Percentiles rank a stretch among this genome's conserved stretches.
Conservation (phyloP, 108 stramenopile species). For the Discostella pseudostelligera region DNA sequence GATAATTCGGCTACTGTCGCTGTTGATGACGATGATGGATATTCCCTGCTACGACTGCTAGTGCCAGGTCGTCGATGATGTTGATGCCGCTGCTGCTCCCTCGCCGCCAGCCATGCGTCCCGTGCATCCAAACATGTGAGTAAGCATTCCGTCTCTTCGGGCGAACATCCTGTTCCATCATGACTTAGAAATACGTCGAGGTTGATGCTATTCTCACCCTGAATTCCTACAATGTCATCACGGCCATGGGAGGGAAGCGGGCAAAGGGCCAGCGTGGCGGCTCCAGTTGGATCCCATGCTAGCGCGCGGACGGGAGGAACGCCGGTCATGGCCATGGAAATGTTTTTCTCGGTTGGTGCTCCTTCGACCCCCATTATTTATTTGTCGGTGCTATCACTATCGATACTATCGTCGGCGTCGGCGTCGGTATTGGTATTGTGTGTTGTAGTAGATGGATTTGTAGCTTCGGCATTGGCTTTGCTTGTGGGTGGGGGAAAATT, state of each 20-base stretch:
- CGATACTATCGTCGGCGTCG: no score
- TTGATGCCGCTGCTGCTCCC: neutral
- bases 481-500: no score
- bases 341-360: neutral
- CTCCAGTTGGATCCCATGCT: conserved; percentile 46
- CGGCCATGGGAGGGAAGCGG: conserved; percentile 12
- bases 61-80: neutral
- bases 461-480: no score
- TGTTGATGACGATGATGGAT: no score
- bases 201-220: neutral
- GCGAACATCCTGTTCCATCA: conserved; percentile 68
- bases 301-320: conserved; percentile 12
- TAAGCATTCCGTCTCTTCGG: conserved; percentile 61
- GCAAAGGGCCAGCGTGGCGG: conserved; percentile 30
- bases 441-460: no score
- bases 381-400: no score
- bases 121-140: conserved; percentile 60
- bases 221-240: no score
- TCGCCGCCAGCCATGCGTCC: conserved; percentile 46
- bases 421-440: no score
- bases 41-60: no score
- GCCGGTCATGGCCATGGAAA: neutral
- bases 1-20: conserved; percentile 18
- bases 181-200: conserved; percentile 42
- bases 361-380: no score